Conservation (phyloP, 2,329 filamentous ascomycete genomes). For the Ascocoryne sarcoides region DNA sequence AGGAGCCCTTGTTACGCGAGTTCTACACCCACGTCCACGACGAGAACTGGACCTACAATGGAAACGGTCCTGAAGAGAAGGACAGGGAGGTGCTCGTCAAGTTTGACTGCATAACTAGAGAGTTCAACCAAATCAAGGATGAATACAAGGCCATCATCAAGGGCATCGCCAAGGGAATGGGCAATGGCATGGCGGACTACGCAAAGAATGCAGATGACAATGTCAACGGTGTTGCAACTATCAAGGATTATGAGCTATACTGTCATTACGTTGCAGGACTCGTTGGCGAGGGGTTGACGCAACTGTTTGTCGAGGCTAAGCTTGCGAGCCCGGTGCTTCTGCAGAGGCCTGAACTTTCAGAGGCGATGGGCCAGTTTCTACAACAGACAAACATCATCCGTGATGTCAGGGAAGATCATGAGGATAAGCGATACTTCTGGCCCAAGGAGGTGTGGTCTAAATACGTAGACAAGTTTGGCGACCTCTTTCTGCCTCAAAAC, state of each 20-base stretch:
- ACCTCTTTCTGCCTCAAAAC: constrained; percentile 78
- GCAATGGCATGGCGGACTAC: constrained; percentile 97
- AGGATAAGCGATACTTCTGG: constrained; percentile 86
- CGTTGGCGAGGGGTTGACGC: constrained; percentile 89
- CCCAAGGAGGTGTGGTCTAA: constrained; percentile 96
- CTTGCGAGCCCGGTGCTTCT: constrained; percentile 81
- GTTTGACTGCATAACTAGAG: constrained; percentile 76
- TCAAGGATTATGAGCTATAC: constrained; percentile 90
- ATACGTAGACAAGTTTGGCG: constrained; percentile 81
- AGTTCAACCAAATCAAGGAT: constrained; percentile 82
- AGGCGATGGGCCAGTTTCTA: constrained; percentile 95
- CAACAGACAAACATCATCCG: constrained; percentile 99
- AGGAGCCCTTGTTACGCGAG: constrained; percentile 75
- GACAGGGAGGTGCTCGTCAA: constrained; percentile 86
- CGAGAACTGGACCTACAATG: constrained; percentile 85
- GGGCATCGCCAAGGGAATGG: constrained; percentile 92
- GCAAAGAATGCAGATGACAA: constrained; percentile 75
- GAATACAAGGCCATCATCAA: constrained; percentile 79
- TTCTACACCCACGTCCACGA: constrained; percentile 72
- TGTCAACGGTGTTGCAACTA: constrained; percentile 67
- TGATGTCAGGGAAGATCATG: constrained; percentile 82
- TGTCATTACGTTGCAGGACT: constrained; percentile 98
- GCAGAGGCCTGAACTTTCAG: constrained; percentile 69
- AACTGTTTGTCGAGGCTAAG: constrained; percentile 77
- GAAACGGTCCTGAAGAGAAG: constrained; percentile 85